Percentiles rank a stretch among this genome's conserved stretches.
These are phyloP conservation scores for Aspergillus sp. DNA, from an alignment of 2,329 filamentous ascomycete genomes.

Conservation along the genomic window DNA sequence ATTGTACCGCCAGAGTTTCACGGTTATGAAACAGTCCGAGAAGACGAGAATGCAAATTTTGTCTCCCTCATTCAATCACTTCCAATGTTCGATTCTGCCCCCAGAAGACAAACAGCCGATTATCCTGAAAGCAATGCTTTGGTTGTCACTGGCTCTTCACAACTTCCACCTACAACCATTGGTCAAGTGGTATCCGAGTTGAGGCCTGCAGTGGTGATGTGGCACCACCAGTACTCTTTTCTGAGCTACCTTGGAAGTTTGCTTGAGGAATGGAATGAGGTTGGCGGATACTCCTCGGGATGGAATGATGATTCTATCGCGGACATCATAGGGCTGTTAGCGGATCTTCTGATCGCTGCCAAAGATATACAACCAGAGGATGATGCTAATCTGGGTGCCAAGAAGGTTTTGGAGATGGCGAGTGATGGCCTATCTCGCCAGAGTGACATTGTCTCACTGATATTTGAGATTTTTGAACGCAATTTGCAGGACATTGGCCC, in stretches of 20 bases:
- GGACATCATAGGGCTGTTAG: conserved; percentile 70
- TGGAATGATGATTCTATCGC: conserved; percentile 59
- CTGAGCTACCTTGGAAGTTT: conserved; percentile 74
- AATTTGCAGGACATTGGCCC: conserved; percentile 49
- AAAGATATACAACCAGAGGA: conserved; percentile 19
- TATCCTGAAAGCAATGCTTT: conserved; percentile 25
- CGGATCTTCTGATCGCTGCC: conserved; percentile 58
- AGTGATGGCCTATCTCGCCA: conserved; percentile 45
- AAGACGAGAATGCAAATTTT: conserved; percentile 79
- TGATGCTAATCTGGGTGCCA: conserved; percentile 34
- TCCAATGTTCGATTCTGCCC: conserved; percentile 37
- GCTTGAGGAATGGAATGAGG: conserved; percentile 44
- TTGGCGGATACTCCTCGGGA: conserved; percentile 48
- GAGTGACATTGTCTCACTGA: conserved; percentile 69
- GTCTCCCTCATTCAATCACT: conserved; percentile 62
- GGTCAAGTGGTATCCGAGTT: conserved; percentile 68
- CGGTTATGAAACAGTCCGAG: conserved; percentile 71
- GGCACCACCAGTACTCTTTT: conserved; percentile 71
- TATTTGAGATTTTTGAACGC: conserved; percentile 81
- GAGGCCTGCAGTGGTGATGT: conserved; percentile 69
- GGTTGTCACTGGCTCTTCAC: conserved; percentile 30
- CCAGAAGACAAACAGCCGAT: conserved; percentile 17
- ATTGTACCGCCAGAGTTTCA: conserved; percentile 67
- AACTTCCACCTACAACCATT: conserved; percentile 34
- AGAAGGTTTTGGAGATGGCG: conserved; percentile 45